Evolutionary conservation across 805 yeast genomes (phyloP).

Genomic region (Cyberlindnera nakhonratchasimensis): DNA sequence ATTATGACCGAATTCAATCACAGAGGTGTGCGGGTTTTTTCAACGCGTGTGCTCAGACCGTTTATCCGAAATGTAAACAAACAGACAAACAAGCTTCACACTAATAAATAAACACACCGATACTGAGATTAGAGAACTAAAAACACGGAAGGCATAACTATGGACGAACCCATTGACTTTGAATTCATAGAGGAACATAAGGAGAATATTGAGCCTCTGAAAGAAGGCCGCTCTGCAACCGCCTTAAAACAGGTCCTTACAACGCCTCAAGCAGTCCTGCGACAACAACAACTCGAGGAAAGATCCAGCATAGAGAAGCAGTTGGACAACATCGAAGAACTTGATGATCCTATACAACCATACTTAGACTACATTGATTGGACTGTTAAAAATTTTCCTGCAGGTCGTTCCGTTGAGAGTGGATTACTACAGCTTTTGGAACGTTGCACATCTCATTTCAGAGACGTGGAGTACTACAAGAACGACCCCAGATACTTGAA

Average conservation of each 20-base stretch:
- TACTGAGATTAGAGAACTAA: too few relatives aligned
- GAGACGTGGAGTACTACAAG: conserved; percentile 62
- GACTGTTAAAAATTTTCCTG: conserved; percentile 60
- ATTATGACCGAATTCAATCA: not conserved
- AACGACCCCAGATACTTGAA: conserved; percentile 79
- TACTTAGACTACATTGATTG: conserved; percentile 74
- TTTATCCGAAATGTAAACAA: conserved; percentile 7
- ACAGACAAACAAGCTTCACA: conserved; percentile 6
- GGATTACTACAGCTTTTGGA: conserved; percentile 66
- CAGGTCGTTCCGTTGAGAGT: conserved; percentile 57
- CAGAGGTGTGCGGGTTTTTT: not conserved
- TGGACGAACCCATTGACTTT: conserved; percentile 31
- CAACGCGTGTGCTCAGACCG: not conserved
- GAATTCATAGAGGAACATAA: conserved; percentile 57
- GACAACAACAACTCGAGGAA: conserved; percentile 31
- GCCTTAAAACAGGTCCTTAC: conserved; percentile 47
- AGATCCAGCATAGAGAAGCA: conserved; percentile 46
- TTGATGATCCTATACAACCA: conserved; percentile 81
- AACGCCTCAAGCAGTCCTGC: conserved; percentile 28
- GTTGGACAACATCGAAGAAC: conserved; percentile 50
- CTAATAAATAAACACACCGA: not conserved
- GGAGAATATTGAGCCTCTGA: conserved; percentile 68
- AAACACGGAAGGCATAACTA: too few relatives aligned
- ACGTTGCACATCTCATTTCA: conserved; percentile 64
- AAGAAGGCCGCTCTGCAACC: conserved; percentile 65